These are phyloP conservation scores for Globisporangium mamillatum DNA, from an alignment of 352 stramenopile genomes.

Conservation along the genomic window DNA sequence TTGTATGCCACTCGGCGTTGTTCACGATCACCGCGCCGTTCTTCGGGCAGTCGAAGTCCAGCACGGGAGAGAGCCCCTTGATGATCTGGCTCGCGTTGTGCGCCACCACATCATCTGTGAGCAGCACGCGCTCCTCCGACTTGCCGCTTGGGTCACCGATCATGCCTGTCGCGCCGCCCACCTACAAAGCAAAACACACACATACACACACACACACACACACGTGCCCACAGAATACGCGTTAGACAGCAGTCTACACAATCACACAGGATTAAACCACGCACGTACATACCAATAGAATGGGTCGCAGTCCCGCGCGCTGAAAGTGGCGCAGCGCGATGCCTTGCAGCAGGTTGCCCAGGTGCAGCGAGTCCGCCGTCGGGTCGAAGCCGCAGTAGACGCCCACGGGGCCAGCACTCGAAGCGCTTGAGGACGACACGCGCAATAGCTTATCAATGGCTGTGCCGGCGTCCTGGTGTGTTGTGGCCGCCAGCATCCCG, in stretches of 20 bases:
- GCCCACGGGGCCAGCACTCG: conserved; percentile 23
- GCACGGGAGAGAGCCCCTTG: conserved; percentile 91
- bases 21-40: conserved; percentile 96
- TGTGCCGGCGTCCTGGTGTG: conserved; percentile 53
- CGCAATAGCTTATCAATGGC: conserved; percentile 53
- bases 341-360: conserved; percentile 88
- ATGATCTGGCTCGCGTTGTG: conserved; percentile 90
- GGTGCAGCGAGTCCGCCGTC: conserved; percentile 89
- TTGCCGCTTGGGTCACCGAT: conserved; percentile 99
- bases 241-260: neutral
- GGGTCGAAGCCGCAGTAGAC: conserved; percentile 92
- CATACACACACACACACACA: neutral
- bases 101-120: conserved; percentile 92
- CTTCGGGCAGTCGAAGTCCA: conserved; percentile 89
- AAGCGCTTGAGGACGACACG: neutral
- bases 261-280: too few relatives aligned
- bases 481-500: conserved; percentile 74
- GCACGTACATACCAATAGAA: conserved; percentile 58
- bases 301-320: conserved; percentile 83
- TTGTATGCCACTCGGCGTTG: conserved; percentile 97
- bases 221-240: neutral
- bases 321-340: conserved; percentile 89
- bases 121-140: conserved; percentile 94
- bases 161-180: conserved; percentile 86
- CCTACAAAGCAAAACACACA: conserved; percentile 16